Evolutionary conservation across 441 rosid species (phyloP).

Genomic region (Theobroma grandiflorum): DNA sequence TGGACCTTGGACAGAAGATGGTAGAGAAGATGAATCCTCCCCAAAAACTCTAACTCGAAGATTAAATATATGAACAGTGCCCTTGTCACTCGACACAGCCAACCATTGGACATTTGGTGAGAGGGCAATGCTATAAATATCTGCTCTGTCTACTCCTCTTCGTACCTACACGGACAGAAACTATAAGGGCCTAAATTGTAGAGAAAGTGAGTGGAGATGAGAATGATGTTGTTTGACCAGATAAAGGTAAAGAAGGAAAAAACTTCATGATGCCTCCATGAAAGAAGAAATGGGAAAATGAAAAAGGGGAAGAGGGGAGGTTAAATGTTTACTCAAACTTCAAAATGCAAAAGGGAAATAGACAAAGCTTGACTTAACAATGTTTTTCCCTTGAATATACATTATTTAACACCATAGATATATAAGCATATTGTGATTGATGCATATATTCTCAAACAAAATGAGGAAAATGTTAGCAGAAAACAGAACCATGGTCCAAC

Average conservation of each 20-base stretch:
- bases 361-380: not conserved
- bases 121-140: conserved; percentile 79
- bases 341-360: not conserved
- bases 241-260: not conserved
- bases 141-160: conserved; percentile 91
- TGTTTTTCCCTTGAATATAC: conserved; percentile 1
- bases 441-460: not conserved
- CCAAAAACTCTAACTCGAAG: conserved; percentile 85
- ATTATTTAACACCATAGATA: not conserved
- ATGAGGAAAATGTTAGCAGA: not conserved
- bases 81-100: conserved; percentile 88
- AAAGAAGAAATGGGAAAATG: no score
- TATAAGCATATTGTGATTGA: not conserved
- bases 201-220: conserved; percentile 3
- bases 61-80: conserved; percentile 85
- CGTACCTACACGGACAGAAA: conserved; percentile 60
- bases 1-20: conserved; percentile 44
- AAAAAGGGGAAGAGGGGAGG: not conserved
- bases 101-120: conserved; percentile 87
- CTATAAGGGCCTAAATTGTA: conserved; percentile 14
- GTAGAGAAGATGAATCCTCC: conserved; percentile 60
- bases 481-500: not conserved
- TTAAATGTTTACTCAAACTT: not conserved
- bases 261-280: not conserved
- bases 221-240: not conserved